Percentiles rank a stretch among this genome's conserved stretches.
These are phyloP conservation scores for Polychytrium aggregatum DNA, from an alignment of 192 early-diverging fungal species.

Conservation along the genomic window DNA sequence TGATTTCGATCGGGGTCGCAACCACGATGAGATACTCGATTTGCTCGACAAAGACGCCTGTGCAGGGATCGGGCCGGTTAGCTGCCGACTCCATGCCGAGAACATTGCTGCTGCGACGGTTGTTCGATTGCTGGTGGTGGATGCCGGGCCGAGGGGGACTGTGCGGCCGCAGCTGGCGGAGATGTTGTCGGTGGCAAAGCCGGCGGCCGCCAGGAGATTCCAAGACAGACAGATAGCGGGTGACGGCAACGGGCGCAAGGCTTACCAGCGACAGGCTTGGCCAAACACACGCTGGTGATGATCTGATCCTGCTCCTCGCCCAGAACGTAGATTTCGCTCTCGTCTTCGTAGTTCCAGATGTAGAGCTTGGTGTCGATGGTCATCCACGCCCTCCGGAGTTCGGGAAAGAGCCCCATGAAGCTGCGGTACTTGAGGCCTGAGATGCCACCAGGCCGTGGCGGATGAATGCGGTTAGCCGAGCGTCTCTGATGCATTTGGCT, in stretches of 20 bases:
- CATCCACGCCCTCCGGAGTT: constrained; percentile 85
- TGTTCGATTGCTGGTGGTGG: too few species aligned
- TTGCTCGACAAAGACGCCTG: constrained; percentile 70
- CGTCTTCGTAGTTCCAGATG: constrained; percentile 83
- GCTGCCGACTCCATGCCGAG: too few species aligned
- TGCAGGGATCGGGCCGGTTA: not conserved
- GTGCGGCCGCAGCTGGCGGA: too few species aligned
- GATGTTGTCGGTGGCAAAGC: too few species aligned
- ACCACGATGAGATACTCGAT: constrained; percentile 77
- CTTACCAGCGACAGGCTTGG: constrained; percentile 57
- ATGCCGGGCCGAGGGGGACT: too few species aligned
- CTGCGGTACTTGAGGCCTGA: constrained; percentile 54
- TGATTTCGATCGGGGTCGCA: constrained; percentile 76
- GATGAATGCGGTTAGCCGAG: too few species aligned
- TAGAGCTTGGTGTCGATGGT: constrained; percentile 80
- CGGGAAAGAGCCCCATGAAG: constrained; percentile 86
- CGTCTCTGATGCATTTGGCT: too few species aligned
- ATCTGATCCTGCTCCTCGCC: constrained; percentile 78
- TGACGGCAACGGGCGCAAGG: not conserved
- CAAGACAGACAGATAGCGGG: not conserved
- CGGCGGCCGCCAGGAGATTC: too few species aligned
- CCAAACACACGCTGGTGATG: constrained; percentile 75
- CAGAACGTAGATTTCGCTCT: constrained; percentile 19
- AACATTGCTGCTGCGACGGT: too few species aligned
- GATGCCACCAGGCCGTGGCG: too few species aligned